Evolutionary conservation across 2,329 filamentous ascomycete genomes (phyloP).

Genomic region (Trichoderma oligosporum): DNA sequence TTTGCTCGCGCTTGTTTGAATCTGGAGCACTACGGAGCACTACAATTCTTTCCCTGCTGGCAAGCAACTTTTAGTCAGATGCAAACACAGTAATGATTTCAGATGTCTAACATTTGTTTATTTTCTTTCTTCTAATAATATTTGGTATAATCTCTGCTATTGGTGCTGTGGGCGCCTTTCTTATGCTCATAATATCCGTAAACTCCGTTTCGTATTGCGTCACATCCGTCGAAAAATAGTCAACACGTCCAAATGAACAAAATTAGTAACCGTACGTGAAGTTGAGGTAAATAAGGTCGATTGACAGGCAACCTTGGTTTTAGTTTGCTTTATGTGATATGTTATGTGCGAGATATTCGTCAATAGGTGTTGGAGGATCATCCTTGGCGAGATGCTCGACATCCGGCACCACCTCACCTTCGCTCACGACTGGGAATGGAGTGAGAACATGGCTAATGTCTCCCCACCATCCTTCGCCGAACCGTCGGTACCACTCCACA

Average conservation of each 20-base stretch:
- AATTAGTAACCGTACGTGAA: not conserved
- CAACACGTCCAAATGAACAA: not conserved
- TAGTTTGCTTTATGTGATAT: slow-evolving; percentile 11
- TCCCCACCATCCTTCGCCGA: slow-evolving; percentile 68
- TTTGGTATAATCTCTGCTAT: slow-evolving; percentile 15
- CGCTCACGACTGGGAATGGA: slow-evolving; percentile 61
- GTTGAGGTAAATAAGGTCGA: not conserved
- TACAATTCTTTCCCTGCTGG: too few species aligned
- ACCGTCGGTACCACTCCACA: slow-evolving; percentile 66
- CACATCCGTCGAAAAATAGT: not conserved
- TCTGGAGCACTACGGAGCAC: too few species aligned
- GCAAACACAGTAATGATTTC: not conserved
- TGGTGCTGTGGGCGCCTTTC: slow-evolving; percentile 9
- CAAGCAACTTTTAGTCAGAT: not conserved
- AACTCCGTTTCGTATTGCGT: slow-evolving; percentile 8
- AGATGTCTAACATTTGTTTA: slow-evolving; percentile 7
- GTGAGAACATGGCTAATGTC: slow-evolving; percentile 66
- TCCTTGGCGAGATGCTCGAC: slow-evolving; percentile 35
- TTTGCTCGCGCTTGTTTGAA: too few species aligned
- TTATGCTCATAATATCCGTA: slow-evolving; percentile 18
- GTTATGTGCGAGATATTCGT: slow-evolving; percentile 23
- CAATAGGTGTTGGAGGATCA: slow-evolving; percentile 30
- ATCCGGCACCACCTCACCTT: slow-evolving; percentile 53
- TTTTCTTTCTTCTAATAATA: slow-evolving; percentile 3
- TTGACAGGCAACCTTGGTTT: not conserved